These are phyloP conservation scores for Starmerella scarabaei DNA, from an alignment of 805 yeast genomes.

Conservation along the genomic window DNA sequence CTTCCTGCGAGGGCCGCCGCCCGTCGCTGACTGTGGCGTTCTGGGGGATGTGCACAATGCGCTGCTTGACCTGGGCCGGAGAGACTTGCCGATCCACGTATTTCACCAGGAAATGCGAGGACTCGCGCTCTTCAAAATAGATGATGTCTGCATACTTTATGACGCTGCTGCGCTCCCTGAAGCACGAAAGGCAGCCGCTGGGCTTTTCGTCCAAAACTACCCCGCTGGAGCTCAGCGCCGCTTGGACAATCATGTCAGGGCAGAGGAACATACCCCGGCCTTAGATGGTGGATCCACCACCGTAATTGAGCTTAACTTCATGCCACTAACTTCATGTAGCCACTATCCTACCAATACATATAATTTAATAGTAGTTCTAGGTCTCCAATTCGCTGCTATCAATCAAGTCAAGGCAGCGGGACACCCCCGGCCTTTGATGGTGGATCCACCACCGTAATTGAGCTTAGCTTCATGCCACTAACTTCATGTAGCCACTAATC, in stretches of 20 bases:
- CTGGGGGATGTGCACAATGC: background rate
- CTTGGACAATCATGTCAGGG: constrained; percentile 1
- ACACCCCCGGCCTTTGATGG: no score
- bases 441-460: no score
- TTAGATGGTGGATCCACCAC: no score
- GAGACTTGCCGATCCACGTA: constrained; percentile 1
- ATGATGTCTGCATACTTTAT: constrained; percentile 8
- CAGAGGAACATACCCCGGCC: background rate
- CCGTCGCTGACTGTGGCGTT: background rate
- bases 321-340: no score
- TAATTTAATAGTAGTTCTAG: no score
- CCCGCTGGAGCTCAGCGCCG: constrained; percentile 5
- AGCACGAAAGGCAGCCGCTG: background rate
- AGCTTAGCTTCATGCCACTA: no score
- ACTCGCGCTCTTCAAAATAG: constrained; percentile 3
- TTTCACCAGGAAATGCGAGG: constrained; percentile 3
- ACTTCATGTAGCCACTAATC: no score
- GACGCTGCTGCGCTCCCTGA: background rate
- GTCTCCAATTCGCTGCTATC: no score
- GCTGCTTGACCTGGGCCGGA: constrained; percentile 1
- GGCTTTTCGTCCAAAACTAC: background rate
- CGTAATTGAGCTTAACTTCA: no score
- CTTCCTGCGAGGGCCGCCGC: background rate
- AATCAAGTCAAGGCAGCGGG: no score
- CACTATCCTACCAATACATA: no score